Evolutionary conservation across 768 basidiomycete genomes (phyloP).

Genomic region (Amanita phalloides): DNA sequence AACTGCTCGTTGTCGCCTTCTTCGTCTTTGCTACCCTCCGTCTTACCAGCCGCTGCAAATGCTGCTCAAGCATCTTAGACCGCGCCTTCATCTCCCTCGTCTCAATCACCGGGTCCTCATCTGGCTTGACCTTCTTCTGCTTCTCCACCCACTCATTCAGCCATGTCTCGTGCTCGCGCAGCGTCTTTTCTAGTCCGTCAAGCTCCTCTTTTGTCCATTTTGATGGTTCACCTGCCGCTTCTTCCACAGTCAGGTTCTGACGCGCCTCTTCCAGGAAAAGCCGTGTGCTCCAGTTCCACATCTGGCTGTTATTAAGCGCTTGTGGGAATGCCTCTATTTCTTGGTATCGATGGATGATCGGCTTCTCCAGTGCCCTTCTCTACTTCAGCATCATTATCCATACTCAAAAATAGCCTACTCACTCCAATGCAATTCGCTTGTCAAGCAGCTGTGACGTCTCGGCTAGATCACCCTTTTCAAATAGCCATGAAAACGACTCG

Average conservation of each 20-base stretch:
- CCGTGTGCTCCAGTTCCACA: conserved; percentile 80
- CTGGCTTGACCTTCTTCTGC: conserved; percentile 63
- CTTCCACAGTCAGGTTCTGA: conserved; percentile 60
- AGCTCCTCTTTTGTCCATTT: conserved; percentile 88
- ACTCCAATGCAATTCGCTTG: conserved; percentile 80
- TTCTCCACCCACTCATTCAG: conserved; percentile 70
- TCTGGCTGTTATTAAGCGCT: conserved; percentile 72
- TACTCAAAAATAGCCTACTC: conserved; percentile 20
- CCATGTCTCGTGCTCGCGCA: conserved; percentile 81
- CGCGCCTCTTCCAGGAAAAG: conserved; percentile 81
- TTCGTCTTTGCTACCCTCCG: conserved; percentile 57
- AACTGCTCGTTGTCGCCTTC: conserved; percentile 32
- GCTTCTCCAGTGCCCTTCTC: conserved; percentile 60
- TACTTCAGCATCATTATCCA: neutral
- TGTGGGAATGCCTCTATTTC: conserved; percentile 83
- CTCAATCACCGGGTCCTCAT: conserved; percentile 81
- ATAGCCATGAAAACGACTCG: conserved; percentile 75
- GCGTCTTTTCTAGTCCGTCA: conserved; percentile 59
- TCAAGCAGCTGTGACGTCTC: conserved; percentile 64
- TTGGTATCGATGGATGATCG: conserved; percentile 78
- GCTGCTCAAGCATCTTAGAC: conserved; percentile 70
- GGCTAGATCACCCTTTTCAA: conserved; percentile 75
- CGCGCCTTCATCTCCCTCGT: conserved; percentile 79
- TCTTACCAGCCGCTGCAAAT: conserved; percentile 56
- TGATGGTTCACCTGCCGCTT: conserved; percentile 46